Evolutionary conservation across 2,329 filamentous ascomycete genomes (phyloP).

Genomic region (Diaporthe velutina): DNA sequence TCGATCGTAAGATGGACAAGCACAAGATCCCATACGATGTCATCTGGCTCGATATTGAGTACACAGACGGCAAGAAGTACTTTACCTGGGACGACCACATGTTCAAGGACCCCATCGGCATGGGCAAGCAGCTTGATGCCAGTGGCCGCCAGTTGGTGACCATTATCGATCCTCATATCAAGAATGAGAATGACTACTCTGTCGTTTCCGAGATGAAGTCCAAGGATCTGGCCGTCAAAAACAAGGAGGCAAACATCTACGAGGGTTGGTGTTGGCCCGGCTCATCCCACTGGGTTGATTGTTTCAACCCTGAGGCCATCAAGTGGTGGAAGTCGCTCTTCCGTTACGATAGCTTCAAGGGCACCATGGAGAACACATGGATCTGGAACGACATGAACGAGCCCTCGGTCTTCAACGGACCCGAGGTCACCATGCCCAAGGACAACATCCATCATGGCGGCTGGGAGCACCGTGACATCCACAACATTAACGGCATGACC

Average conservation of each 20-base stretch:
- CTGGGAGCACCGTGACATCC: slow-evolving; percentile 97
- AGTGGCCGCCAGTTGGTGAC: slow-evolving; percentile 91
- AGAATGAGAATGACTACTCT: slow-evolving; percentile 84
- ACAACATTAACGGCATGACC: slow-evolving; percentile 96
- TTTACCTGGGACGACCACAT: slow-evolving; percentile 96
- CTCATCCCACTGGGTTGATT: slow-evolving; percentile 95
- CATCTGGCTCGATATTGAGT: slow-evolving; percentile 99
- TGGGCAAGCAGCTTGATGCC: slow-evolving; percentile 88
- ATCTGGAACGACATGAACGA: slow-evolving; percentile 99
- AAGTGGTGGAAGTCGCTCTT: slow-evolving; percentile 94
- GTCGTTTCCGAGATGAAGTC: slow-evolving; percentile 86
- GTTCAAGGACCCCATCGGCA: slow-evolving; percentile 86
- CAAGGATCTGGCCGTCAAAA: slow-evolving; percentile 85
- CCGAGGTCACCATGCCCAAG: slow-evolving; percentile 98
- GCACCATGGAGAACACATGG: slow-evolving; percentile 87
- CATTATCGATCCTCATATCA: slow-evolving; percentile 98
- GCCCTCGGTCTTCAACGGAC: slow-evolving; percentile 98
- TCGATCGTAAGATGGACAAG: slow-evolving; percentile 96
- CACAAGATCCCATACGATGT: slow-evolving; percentile 96
- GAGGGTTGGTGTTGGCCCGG: slow-evolving; percentile 99
- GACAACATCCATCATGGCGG: slow-evolving; percentile 92
- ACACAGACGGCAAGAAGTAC: slow-evolving; percentile 96
- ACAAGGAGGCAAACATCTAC: slow-evolving; percentile 90
- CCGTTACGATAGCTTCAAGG: slow-evolving; percentile 89
- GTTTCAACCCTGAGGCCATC: slow-evolving; percentile 91